Conservation (phyloP, 176 grass and related monocot genomes). For the Poa pratensis region DNA sequence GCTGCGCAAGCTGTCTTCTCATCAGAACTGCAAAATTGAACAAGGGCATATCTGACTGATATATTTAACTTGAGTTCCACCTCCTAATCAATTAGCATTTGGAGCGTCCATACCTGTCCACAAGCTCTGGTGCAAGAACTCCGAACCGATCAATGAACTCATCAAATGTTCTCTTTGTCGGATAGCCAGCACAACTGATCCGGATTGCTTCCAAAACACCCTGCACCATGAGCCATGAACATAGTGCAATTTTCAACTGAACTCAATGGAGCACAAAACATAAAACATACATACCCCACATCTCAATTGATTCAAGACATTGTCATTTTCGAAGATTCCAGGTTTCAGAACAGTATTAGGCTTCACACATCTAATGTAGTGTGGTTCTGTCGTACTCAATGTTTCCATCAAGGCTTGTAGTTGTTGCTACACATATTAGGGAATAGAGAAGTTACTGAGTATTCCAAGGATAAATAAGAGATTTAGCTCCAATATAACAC, state of each 20-base stretch:
- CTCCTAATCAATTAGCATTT: conserved; percentile 22
- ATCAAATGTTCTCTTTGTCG: conserved; percentile 90
- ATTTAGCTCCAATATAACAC: conserved; percentile 48
- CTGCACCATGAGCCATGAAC: conserved; percentile 44
- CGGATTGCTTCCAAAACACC: conserved; percentile 97
- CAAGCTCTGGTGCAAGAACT: conserved; percentile 80
- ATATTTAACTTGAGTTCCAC: conserved; percentile 28
- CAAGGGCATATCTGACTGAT: background rate
- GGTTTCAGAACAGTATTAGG: conserved; percentile 90
- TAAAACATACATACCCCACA: conserved; percentile 71
- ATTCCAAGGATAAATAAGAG: conserved; percentile 40
- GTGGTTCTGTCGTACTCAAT: conserved; percentile 88
- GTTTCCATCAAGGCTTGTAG: conserved; percentile 97
- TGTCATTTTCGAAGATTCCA: conserved; percentile 87
- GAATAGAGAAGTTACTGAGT: conserved; percentile 33
- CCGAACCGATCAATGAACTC: conserved; percentile 96
- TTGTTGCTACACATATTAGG: conserved; percentile 86
- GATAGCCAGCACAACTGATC: conserved; percentile 97
- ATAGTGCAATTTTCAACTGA: background rate
- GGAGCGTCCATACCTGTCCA: conserved; percentile 63
- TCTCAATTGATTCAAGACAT: conserved; percentile 91
- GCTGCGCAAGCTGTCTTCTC: conserved; percentile 78
- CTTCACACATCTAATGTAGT: conserved; percentile 98
- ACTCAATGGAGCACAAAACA: conserved; percentile 14
- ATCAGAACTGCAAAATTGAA: conserved; percentile 67